Conservation (phyloP, 148 eudicot species). For the Nyssa sinensis region DNA sequence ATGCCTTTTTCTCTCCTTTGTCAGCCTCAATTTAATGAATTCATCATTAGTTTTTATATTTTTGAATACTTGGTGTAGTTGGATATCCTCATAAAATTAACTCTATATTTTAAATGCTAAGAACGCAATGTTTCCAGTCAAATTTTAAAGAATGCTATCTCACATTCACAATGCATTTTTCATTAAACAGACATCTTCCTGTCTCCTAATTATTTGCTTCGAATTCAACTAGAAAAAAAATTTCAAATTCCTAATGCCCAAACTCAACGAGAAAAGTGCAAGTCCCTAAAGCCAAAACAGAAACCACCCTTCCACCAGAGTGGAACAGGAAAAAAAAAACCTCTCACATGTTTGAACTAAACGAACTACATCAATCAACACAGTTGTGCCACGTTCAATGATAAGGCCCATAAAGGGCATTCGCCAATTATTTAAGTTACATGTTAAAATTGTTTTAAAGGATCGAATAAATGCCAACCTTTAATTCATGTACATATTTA, state of each 20-base stretch:
- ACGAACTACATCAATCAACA: background rate
- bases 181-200: too few species aligned
- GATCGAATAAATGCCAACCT: background rate
- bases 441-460: too few species aligned
- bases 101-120: background rate
- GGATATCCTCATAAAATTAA: background rate
- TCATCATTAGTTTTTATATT: too few species aligned
- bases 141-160: too few species aligned
- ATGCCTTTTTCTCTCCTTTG: background rate
- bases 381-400: background rate
- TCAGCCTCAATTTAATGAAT: background rate
- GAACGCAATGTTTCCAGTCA: background rate
- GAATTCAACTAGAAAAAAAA: background rate
- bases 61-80: background rate
- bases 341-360: background rate
- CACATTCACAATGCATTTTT: too few species aligned
- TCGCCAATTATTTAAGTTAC: background rate
- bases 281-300: background rate
- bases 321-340: background rate
- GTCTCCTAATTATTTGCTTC: background rate
- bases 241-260: background rate
- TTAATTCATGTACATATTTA: background rate
- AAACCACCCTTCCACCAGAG: too few species aligned
- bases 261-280: background rate
- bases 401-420: too few species aligned